phyloP scores from a whole-genome alignment of 441 rosid species.

The Cnidoscolus chayamansa region DNA sequence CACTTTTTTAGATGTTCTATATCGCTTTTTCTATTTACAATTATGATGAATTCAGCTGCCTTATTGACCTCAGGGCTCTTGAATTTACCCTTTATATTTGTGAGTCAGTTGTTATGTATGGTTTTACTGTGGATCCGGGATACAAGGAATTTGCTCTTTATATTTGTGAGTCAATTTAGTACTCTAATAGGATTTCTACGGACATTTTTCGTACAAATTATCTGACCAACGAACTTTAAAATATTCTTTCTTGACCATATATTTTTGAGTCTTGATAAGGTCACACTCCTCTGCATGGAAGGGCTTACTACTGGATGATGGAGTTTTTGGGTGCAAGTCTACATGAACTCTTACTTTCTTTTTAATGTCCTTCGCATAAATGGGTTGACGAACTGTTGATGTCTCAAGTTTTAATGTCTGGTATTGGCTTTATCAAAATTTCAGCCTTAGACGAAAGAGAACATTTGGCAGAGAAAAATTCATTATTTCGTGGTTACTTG shows the following conservation, averaged over 20 bases:
- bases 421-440: not conserved
- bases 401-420: not conserved
- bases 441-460: not conserved
- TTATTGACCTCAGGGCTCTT: conserved; percentile 79
- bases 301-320: conserved; percentile 99
- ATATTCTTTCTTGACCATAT: conserved; percentile 70
- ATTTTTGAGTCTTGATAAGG: conserved; percentile 95
- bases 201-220: not conserved
- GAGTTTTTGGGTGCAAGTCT: conserved; percentile 90
- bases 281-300: conserved; percentile 92
- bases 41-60: not conserved
- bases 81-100: conserved; percentile 91
- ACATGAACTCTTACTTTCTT: not conserved
- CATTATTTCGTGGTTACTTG: not conserved
- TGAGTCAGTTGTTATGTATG: conserved; percentile 93
- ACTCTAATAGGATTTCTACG: not conserved
- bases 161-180: conserved; percentile 10
- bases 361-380: not conserved
- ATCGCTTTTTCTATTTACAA: not conserved
- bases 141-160: conserved; percentile 74
- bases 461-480: not conserved
- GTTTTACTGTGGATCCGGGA: conserved; percentile 95
- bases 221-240: conserved; percentile 13
- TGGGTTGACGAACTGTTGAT: not conserved
- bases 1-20: not conserved